Evolutionary conservation across 2,329 filamentous ascomycete genomes (phyloP).

Genomic region (Drechslera avenae): DNA sequence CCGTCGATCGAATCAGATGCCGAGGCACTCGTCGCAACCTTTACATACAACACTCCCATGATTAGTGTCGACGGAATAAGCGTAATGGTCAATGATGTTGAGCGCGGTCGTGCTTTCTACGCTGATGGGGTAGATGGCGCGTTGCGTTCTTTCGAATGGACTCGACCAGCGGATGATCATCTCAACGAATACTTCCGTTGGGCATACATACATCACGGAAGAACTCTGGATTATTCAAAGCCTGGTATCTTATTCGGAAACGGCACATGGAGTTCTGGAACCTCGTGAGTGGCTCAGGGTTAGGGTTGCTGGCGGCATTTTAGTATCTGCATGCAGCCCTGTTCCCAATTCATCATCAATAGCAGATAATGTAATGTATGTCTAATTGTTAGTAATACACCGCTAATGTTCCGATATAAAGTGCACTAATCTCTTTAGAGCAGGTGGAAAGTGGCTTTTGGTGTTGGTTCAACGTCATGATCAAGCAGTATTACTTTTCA

Average conservation of each 20-base stretch:
- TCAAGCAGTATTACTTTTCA: no score
- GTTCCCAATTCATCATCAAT: no score
- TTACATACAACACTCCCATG: conserved; percentile 59
- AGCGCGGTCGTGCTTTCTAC: conserved; percentile 56
- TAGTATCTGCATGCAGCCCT: no score
- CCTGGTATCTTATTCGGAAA: conserved; percentile 34
- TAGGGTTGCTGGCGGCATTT: no score
- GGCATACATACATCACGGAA: conserved; percentile 36
- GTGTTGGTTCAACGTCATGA: no score
- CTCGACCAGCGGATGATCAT: conserved; percentile 48
- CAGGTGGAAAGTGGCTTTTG: no score
- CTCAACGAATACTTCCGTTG: conserved; percentile 46
- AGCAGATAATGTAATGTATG: no score
- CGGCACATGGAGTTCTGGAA: conserved; percentile 38
- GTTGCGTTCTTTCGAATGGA: conserved; percentile 28
- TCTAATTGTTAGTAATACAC: no score
- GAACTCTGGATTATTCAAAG: conserved; percentile 41
- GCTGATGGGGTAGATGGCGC: conserved; percentile 20
- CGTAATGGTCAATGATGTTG: conserved; percentile 83
- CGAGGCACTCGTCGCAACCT: conserved; percentile 60
- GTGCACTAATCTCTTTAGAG: no score
- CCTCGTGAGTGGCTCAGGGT: neutral
- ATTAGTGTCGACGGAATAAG: conserved; percentile 71
- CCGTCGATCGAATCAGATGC: conserved; percentile 28
- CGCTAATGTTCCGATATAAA: no score